A percentile compares a stretch with the other conserved stretches of the same genome.
Conservation (phyloP, 805 yeast genomes). For the Saccharomycopsis malanga region DNA sequence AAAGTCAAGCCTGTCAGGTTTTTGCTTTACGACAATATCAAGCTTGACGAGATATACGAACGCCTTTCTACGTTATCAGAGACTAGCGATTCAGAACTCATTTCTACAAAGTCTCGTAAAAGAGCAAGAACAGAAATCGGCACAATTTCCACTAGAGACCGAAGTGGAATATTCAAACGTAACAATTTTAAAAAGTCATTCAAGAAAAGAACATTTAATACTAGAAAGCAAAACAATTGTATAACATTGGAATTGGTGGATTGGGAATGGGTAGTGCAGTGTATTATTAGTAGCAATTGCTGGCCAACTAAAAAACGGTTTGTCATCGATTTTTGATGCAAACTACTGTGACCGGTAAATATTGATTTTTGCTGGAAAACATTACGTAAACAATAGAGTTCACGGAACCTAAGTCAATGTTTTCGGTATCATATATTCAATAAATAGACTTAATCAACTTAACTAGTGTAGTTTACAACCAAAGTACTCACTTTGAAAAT, state of each 20-base stretch:
- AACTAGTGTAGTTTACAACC: no score
- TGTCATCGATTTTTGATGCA: no score
- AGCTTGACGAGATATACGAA: conserved; percentile 9
- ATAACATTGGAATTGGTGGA: conserved; percentile 29
- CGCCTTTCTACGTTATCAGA: background rate
- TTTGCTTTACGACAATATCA: conserved; percentile 29
- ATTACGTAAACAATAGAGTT: no score
- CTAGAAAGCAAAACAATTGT: no score
- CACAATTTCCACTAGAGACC: conserved; percentile 3
- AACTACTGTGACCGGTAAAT: no score
- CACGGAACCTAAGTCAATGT: no score
- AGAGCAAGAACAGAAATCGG: conserved; percentile 8
- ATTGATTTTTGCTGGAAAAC: no score
- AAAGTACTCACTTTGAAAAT: no score
- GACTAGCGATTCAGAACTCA: background rate
- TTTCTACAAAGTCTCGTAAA: background rate
- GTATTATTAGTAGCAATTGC: conserved; percentile 36
- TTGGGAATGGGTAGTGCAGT: conserved; percentile 67
- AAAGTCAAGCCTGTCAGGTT: conserved; percentile 5
- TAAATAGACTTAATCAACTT: no score
- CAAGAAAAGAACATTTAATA: no score
- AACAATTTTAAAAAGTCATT: no score
- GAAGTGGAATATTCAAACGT: background rate
- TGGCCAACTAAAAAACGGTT: conserved; percentile 23
- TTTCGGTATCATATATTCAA: no score